These are phyloP conservation scores for Chytriomyces hyalinus DNA, from an alignment of 192 early-diverging fungal genomes.

Conservation along the genomic window DNA sequence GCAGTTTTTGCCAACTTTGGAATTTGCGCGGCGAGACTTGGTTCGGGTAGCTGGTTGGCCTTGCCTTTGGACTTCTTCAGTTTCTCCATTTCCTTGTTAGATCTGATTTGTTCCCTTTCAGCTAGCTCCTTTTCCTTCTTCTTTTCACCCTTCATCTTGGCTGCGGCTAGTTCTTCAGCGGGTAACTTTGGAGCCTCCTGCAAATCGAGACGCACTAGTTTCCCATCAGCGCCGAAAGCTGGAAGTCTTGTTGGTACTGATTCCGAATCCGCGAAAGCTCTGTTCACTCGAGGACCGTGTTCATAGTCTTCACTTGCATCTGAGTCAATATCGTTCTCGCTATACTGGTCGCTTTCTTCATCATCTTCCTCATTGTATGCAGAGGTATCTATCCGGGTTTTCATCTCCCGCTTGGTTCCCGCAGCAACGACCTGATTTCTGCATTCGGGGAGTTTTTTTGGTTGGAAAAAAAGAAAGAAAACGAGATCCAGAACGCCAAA, in stretches of 20 bases:
- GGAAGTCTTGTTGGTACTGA: constrained; percentile 12
- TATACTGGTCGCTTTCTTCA: constrained; percentile 55
- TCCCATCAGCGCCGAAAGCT: constrained; percentile 31
- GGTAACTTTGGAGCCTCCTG: constrained; percentile 10
- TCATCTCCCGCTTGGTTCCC: neutral
- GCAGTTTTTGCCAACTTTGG: constrained; percentile 13
- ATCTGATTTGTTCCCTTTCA: neutral
- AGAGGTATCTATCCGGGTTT: constrained; percentile 15
- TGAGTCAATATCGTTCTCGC: neutral
- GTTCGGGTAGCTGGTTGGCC: neutral
- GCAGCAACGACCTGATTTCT: constrained; percentile 5
- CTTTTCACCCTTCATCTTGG: constrained; percentile 64
- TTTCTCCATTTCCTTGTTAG: too few relatives aligned
- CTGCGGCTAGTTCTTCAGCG: constrained; percentile 59
- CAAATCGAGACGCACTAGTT: constrained; percentile 1
- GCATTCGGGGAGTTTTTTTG: neutral
- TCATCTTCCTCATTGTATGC: constrained; percentile 44
- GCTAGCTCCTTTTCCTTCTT: constrained; percentile 19
- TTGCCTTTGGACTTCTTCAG: neutral
- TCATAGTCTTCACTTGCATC: constrained; percentile 49
- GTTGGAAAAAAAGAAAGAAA: constrained; percentile 2
- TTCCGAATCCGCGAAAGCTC: neutral
- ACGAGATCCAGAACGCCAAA: neutral
- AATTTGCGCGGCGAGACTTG: neutral
- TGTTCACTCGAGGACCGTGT: constrained; percentile 36